These are phyloP conservation scores for Sporothrix protearum DNA, from an alignment of 2,329 filamentous ascomycete species.

Conservation along the genomic window DNA sequence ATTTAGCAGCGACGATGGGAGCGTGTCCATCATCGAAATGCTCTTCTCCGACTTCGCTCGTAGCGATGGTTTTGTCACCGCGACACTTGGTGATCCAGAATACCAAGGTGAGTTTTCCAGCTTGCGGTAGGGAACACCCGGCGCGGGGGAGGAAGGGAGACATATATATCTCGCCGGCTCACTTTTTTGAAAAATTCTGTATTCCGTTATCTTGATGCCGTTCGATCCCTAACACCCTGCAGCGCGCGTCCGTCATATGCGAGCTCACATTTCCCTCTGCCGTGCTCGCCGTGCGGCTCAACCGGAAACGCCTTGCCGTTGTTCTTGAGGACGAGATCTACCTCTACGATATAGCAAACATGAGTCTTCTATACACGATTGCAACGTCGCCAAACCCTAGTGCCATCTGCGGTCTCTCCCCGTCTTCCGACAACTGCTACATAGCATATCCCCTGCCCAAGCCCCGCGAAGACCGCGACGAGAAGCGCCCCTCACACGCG, in stretches of 20 bases:
- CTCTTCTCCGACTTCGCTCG: conserved; percentile 96
- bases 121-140: neutral
- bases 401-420: conserved; percentile 87
- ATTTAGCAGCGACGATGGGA: conserved; percentile 90
- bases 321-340: conserved; percentile 96
- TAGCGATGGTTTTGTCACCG: conserved; percentile 88
- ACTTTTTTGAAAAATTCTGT: neutral
- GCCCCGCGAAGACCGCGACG: conserved; percentile 57
- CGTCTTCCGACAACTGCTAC: conserved; percentile 93
- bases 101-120: conserved; percentile 66
- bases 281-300: conserved; percentile 87
- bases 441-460: conserved; percentile 88
- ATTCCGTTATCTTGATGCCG: neutral
- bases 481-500: conserved; percentile 70
- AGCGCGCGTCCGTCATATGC: conserved; percentile 81
- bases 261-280: conserved; percentile 98
- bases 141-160: no score
- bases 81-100: conserved; percentile 94
- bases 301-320: conserved; percentile 89
- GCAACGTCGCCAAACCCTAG: conserved; percentile 89
- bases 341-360: conserved; percentile 97
- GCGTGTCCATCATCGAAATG: conserved; percentile 97
- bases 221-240: neutral
- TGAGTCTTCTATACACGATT: conserved; percentile 90
- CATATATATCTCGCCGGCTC: neutral